A percentile compares a stretch with the other conserved stretches of the same genome.
Evolutionary conservation across 148 eudicot species (phyloP).

Genomic region (Polygonum maritimum): DNA sequence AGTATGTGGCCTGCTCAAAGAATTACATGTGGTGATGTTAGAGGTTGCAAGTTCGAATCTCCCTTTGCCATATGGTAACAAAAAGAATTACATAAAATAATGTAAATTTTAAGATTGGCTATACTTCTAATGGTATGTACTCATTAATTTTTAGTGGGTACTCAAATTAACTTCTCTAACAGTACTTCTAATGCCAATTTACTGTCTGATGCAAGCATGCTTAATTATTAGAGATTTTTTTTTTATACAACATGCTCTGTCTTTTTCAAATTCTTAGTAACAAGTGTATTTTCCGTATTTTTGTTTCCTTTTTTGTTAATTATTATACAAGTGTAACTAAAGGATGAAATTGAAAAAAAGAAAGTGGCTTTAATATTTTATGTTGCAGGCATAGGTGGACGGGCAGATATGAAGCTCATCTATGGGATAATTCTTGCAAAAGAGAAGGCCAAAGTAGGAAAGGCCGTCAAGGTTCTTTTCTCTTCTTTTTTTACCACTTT

Average conservation of each 20-base stretch:
- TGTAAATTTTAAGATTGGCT: too few relatives aligned
- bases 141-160: not conserved
- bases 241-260: not conserved
- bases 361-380: not conserved
- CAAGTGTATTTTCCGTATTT: not conserved
- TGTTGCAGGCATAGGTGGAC: slow-evolving; percentile 16
- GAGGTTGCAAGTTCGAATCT: too few relatives aligned
- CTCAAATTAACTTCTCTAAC: too few relatives aligned
- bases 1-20: too few relatives aligned
- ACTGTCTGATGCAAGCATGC: not conserved
- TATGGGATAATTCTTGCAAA: slow-evolving; percentile 16
- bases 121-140: too few relatives aligned
- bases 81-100: too few relatives aligned
- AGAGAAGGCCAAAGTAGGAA: slow-evolving; percentile 16
- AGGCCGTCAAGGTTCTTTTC: slow-evolving; percentile 16
- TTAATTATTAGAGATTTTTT: not conserved
- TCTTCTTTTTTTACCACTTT: not conserved
- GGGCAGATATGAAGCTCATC: slow-evolving; percentile 17
- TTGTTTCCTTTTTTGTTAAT: not conserved
- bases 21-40: too few relatives aligned
- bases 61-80: too few relatives aligned
- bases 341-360: not conserved
- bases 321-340: not conserved
- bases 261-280: not conserved
- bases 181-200: not conserved